phyloP scores from a whole-genome alignment of 1,284 basidiomycete species.

The Coniophora puteana region DNA sequence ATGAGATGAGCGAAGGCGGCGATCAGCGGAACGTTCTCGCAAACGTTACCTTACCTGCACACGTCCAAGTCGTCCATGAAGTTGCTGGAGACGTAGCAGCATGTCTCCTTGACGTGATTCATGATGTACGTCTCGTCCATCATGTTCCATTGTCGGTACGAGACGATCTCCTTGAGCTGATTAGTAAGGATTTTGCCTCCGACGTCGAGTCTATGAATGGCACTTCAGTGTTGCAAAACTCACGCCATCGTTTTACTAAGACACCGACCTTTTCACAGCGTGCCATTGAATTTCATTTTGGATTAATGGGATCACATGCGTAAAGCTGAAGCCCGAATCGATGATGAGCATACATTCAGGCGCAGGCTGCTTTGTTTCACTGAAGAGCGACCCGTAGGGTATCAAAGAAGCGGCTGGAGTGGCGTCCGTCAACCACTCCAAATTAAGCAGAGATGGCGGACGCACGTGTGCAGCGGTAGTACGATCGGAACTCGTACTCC shows the following conservation, averaged over 20 bases:
- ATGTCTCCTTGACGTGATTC: constrained; percentile 85
- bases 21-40: constrained; percentile 11
- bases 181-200: constrained; percentile 95
- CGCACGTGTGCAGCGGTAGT: constrained; percentile 79
- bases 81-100: constrained; percentile 81
- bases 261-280: constrained; percentile 72
- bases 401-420: constrained; percentile 71
- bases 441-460: no score
- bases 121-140: constrained; percentile 94
- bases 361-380: constrained; percentile 36
- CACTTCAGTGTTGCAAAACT: constrained; percentile 14
- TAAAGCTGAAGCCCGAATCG: constrained; percentile 91
- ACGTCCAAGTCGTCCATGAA: constrained; percentile 73
- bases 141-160: constrained; percentile 97
- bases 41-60: constrained; percentile 60
- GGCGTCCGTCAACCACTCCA: no score
- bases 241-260: no score
- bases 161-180: constrained; percentile 89
- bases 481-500: constrained; percentile 89
- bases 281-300: constrained; percentile 72
- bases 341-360: constrained; percentile 84
- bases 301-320: constrained; percentile 86
- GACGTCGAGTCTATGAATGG: constrained; percentile 72
- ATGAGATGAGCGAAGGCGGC: not conserved
- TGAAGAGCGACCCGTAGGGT: constrained; percentile 65